Evolutionary conservation across 106 monocot genomes (phyloP).

Genomic region (Chionographis japonica): DNA sequence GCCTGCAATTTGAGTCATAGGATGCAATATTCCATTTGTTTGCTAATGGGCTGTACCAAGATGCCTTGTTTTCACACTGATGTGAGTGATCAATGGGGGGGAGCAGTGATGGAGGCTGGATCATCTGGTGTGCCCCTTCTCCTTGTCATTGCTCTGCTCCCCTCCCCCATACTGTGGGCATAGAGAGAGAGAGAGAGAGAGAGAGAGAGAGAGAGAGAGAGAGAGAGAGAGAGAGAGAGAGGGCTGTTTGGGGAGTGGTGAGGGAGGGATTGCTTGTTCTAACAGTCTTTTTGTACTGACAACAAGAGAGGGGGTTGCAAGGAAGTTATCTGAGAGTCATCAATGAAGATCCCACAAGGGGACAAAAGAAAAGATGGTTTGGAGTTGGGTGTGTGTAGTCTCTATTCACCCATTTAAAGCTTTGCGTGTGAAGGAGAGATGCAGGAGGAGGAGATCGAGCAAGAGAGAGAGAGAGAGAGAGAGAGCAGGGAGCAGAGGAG

Average conservation of each 20-base stretch:
- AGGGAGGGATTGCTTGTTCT: conserved; percentile 36
- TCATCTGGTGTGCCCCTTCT: conserved; percentile 11
- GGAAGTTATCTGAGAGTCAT: conserved; percentile 69
- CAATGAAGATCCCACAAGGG: conserved; percentile 69
- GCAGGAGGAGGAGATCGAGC: conserved; percentile 19
- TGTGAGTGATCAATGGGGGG: conserved; percentile 69
- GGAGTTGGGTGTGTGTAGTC: conserved; percentile 78
- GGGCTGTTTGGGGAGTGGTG: not conserved
- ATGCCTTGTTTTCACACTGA: conserved; percentile 58
- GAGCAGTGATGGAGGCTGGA: conserved; percentile 13
- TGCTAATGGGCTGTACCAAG: conserved; percentile 50
- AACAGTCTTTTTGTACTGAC: conserved; percentile 50
- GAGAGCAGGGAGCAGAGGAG: not conserved
- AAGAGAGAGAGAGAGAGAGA: conserved; percentile 29
- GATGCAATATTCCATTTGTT: conserved; percentile 79
- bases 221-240: conserved; percentile 12
- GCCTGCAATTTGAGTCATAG: not conserved
- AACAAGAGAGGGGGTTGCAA: conserved; percentile 25
- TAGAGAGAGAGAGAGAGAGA: conserved; percentile 20
- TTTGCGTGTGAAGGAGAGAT: conserved; percentile 65
- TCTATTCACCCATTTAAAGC: conserved; percentile 94
- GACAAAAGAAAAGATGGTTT: conserved; percentile 77
- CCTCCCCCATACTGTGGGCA: not conserved
- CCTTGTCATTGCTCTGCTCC: not conserved
- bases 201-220: conserved; percentile 19